Evolutionary conservation across 1,139 yeast species (phyloP), one percentile per base, ranked within the genome.

Genomic region (Candida sanyaensis): DNA sequence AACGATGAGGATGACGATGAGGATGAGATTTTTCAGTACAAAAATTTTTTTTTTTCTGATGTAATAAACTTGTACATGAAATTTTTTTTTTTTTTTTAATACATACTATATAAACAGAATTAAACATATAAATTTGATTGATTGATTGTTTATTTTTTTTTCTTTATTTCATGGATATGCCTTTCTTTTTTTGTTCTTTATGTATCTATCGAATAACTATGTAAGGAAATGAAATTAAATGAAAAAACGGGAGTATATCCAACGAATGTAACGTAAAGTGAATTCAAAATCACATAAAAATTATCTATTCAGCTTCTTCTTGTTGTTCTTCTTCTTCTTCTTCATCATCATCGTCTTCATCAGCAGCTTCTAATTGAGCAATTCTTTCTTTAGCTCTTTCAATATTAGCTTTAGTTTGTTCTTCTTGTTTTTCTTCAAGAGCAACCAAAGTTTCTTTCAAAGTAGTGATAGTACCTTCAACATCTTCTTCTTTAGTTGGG

Each of bases 401-500:
- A 57, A 87, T 76, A 67, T 88, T 86, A 66, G 80, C 81, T 66
- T 83, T 80, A 52, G 97, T 90, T 64, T 86, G 91, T 53, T 84
- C 88, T 52, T 84, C 92, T 74, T 91, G 96, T 69, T 85, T 84
- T 46, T 79, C 79, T 68, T 80, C 76, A 71, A 81, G 88, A 56
- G 84, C 84, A 47, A 73, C 75, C 65, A 89, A 81, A 68, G 95
- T 91, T 61, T 78, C 81, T 76, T 85, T 84, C 70, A 93, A 81
- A 59, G 83, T 76, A 51, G 77, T 83, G 59, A 88, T 68, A 55
- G 96, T 83, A 46, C 71, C 70, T 42, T 86, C 77, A 55, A 88
- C 84, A 48, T 88, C 96, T 27, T 86, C 95, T 58, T 81, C 75
- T 61, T 85, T 80, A 53, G 86, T 77, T 63, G 99, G 99, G 58